phyloP scores from a whole-genome alignment of 371 early-diverging fungal genomes.

The Apophysomyces sp. region DNA sequence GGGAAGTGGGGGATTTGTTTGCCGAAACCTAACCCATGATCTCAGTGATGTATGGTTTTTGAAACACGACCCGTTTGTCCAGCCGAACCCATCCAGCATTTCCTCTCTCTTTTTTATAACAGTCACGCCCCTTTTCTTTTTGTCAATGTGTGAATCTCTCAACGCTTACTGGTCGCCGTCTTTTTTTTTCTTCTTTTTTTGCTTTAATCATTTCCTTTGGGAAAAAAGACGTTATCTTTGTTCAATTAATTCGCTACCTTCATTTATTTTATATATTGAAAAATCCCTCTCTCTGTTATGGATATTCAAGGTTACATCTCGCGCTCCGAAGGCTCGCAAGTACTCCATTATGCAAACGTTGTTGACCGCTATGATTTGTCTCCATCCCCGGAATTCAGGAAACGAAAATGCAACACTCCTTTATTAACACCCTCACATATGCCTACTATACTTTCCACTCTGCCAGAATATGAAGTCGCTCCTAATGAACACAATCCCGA shows the following conservation, averaged over 20 bases:
- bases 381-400: neutral
- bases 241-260: neutral
- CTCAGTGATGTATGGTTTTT: neutral
- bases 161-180: neutral
- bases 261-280: neutral
- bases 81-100: neutral
- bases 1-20: too few species aligned
- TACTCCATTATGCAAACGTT: slow-evolving; percentile 8
- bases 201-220: neutral
- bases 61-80: neutral
- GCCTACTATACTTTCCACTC: neutral
- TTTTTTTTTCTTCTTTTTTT: neutral
- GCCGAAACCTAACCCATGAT: slow-evolving; percentile 1
- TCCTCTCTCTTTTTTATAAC: neutral
- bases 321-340: slow-evolving; percentile 2
- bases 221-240: neutral
- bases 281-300: neutral
- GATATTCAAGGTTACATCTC: slow-evolving; percentile 11
- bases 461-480: neutral
- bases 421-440: neutral
- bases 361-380: slow-evolving; percentile 5
- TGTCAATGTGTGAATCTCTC: neutral
- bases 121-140: neutral
- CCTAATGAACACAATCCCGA: neutral
- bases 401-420: neutral